Evolutionary conservation across 768 basidiomycete species (phyloP).

Genomic region (Favolaschia claudopus): DNA sequence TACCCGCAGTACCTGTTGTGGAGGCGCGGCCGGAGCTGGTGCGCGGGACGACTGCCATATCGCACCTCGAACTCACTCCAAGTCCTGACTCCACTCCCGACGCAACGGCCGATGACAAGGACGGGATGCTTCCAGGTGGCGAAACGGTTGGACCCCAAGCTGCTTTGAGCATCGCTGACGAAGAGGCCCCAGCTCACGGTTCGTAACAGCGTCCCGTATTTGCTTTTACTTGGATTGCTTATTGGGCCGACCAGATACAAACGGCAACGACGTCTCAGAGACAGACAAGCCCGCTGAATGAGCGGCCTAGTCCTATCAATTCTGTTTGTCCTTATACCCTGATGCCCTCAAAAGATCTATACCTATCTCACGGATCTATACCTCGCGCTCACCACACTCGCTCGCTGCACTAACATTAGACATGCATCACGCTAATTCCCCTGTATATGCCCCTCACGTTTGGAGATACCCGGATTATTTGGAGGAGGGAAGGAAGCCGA

Average conservation of each 20-base stretch:
- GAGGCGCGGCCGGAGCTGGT: constrained; percentile 21
- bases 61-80: constrained; percentile 21
- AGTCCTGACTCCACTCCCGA: constrained; percentile 4
- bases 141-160: constrained; percentile 29
- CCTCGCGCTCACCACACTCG: too few relatives aligned
- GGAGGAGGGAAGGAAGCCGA: too few relatives aligned
- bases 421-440: background rate
- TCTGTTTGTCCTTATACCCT: constrained; percentile 5
- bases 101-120: background rate
- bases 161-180: constrained; percentile 19
- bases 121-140: constrained; percentile 27
- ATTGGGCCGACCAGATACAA: background rate
- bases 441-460: constrained; percentile 4
- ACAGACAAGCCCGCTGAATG: constrained; percentile 5
- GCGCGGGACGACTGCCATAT: constrained; percentile 16
- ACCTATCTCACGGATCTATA: constrained; percentile 11
- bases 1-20: constrained; percentile 28
- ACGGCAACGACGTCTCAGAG: constrained; percentile 10
- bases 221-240: background rate
- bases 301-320: background rate
- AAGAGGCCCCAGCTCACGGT: constrained; percentile 14
- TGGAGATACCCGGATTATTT: constrained; percentile 12
- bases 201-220: background rate
- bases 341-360: constrained; percentile 16
- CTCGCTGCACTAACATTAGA: background rate